Base-by-base conservation (phyloP, 2,329 filamentous ascomycete species). In the Pezicula carpinea region DNA sequence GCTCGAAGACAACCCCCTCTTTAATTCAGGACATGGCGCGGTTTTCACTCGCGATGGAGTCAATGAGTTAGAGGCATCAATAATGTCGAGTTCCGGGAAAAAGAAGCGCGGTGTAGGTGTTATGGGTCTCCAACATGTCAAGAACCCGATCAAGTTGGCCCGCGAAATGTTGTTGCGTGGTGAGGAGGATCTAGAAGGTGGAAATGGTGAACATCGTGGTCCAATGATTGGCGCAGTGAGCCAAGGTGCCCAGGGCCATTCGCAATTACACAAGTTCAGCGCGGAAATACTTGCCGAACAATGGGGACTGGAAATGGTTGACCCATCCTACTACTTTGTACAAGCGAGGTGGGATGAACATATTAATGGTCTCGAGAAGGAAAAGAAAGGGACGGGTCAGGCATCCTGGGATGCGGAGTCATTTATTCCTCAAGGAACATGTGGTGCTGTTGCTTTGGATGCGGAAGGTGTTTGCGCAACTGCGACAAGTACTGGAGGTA, bases 41-140 rank as follows among this genome's bases (percentile, higher is more conserved):
- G 89, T 95, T 17, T 96, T 95, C 66, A 95, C 89, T 0, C 80
- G 83, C 43, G 83, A 85, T 54, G 91, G 90, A 15, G 77, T 83
- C 52, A 90, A 91, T 64, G 87, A 96, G 69, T 82, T 95, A 51
- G 90, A 96, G 68, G 87, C 88, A 1, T 87, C 82, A 7, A 79
- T 95, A 43, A 95, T 95, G 89, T 86, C n/a, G n/a, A n/a, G 95
- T 0, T 87, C 85, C 2, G 85, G 84, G 0, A 72, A 74, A 47
- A 76, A 80, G 34, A 96, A 95, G 71, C 79, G 88, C 31, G 89
- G 83, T 14, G 86, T 88, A 0, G 88, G 87, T 3, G 81, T 89
- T 5, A 87, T 87, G 69, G 79, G 88, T 3, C 65, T 95, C 13
- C 76, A 74, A 5, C 79, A 74, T 35, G 85, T 93, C n/a, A 83